Evolutionary conservation across 1,284 basidiomycete genomes (phyloP).

Genomic region (Malassezia nana): DNA sequence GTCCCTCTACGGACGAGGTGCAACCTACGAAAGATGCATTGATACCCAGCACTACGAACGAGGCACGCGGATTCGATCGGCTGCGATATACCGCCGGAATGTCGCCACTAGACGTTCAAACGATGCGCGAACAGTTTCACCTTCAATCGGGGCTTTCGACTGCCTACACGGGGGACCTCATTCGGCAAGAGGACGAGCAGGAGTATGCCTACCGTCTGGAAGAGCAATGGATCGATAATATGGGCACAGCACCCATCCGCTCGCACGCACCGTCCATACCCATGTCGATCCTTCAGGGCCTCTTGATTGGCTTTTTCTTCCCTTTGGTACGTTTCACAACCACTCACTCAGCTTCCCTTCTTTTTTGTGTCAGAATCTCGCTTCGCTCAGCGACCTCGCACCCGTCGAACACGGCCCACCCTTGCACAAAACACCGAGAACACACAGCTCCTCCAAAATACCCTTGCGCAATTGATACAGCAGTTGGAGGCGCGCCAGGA

Average conservation of each 20-base stretch:
- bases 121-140: constrained; percentile 22
- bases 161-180: constrained; percentile 16
- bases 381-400: background rate
- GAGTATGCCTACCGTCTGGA: constrained; percentile 18
- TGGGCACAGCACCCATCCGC: constrained; percentile 10
- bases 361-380: constrained; percentile 13
- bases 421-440: background rate
- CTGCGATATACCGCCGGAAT: constrained; percentile 20
- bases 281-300: constrained; percentile 4
- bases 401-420: background rate
- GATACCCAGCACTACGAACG: background rate
- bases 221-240: constrained; percentile 24
- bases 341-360: constrained; percentile 12
- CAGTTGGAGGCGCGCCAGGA: background rate
- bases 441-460: background rate
- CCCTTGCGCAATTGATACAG: background rate
- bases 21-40: background rate
- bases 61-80: constrained; percentile 22
- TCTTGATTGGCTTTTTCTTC: constrained; percentile 21
- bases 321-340: constrained; percentile 3
- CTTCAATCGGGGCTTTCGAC: constrained; percentile 1
- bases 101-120: constrained; percentile 17
- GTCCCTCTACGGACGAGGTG: background rate
- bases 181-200: constrained; percentile 16
- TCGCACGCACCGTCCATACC: background rate